phyloP scores from a whole-genome alignment of 257 asterid species.

The Capsicum chinense region DNA sequence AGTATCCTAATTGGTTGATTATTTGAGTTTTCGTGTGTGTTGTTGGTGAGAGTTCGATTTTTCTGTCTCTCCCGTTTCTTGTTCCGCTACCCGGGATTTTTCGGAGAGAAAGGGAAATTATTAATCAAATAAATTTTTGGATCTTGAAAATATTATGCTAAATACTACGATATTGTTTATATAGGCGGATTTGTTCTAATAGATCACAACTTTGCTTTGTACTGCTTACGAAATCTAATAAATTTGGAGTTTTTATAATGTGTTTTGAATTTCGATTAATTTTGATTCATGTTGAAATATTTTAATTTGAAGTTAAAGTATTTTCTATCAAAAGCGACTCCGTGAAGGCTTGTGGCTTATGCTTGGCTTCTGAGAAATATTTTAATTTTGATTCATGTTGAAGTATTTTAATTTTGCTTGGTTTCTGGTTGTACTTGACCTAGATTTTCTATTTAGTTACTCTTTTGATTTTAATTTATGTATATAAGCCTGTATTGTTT shows the following conservation, averaged over 20 bases:
- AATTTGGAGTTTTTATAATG: too few species aligned
- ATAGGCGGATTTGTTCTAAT: too few species aligned
- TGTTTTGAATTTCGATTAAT: background rate
- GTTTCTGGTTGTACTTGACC: background rate
- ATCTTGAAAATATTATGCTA: too few species aligned
- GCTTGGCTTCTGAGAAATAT: background rate
- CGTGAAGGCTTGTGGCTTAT: background rate
- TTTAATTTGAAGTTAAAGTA: background rate
- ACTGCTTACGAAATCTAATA: too few species aligned
- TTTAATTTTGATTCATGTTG: too few species aligned
- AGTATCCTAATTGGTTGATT: too few species aligned
- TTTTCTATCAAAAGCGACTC: rapidly evolving
- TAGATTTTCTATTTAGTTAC: background rate
- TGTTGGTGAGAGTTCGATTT: too few species aligned
- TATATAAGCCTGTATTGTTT: background rate
- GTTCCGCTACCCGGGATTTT: too few species aligned
- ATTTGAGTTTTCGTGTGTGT: too few species aligned
- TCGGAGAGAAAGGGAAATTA: background rate
- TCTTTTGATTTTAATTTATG: background rate
- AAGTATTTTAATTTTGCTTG: too few species aligned
- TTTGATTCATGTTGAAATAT: background rate
- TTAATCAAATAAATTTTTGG: background rate
- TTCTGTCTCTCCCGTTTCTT: too few species aligned
- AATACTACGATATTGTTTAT: background rate
- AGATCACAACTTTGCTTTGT: too few species aligned